Evolutionary conservation across 768 basidiomycete genomes (phyloP).

Genomic region (Kwoniella dejecticola): DNA sequence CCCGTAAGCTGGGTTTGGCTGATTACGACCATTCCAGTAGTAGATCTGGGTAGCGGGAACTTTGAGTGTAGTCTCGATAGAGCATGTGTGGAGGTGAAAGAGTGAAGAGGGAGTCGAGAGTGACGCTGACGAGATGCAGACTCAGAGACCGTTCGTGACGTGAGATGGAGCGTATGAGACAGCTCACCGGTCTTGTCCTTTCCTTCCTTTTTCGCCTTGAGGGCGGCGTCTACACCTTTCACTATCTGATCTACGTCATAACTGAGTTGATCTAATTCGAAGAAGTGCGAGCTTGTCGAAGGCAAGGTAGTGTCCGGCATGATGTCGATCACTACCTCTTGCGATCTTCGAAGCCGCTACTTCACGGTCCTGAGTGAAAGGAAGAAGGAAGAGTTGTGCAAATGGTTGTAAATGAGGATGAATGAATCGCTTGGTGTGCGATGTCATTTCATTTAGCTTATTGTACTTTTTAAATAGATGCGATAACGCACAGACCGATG

Average conservation of each 20-base stretch:
- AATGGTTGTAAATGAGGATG: too few species aligned
- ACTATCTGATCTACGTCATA: slow-evolving; percentile 25
- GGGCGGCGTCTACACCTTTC: slow-evolving; percentile 13
- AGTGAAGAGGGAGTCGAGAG: neutral
- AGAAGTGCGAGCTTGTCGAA: slow-evolving; percentile 15
- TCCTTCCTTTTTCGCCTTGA: slow-evolving; percentile 1
- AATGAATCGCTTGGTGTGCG: too few species aligned
- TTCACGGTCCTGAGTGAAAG: too few species aligned
- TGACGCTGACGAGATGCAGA: neutral
- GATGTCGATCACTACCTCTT: neutral
- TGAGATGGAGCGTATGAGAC: too few species aligned
- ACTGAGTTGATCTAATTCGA: slow-evolving; percentile 1
- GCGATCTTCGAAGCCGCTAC: too few species aligned
- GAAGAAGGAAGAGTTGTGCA: too few species aligned
- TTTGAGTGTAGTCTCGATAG: slow-evolving; percentile 29
- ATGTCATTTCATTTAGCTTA: too few species aligned
- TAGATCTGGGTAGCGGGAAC: slow-evolving; percentile 18
- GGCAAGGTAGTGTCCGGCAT: slow-evolving; percentile 18
- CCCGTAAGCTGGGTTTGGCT: slow-evolving; percentile 27
- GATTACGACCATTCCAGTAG: neutral
- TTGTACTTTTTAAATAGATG: too few species aligned
- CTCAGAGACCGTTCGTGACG: too few species aligned
- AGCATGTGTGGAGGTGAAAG: slow-evolving; percentile 42
- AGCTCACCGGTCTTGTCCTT: neutral
- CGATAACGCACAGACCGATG: neutral